These are phyloP conservation scores for Hyphopichia khmerensis DNA, from an alignment of 1,139 yeast species.

Conservation along the genomic window DNA sequence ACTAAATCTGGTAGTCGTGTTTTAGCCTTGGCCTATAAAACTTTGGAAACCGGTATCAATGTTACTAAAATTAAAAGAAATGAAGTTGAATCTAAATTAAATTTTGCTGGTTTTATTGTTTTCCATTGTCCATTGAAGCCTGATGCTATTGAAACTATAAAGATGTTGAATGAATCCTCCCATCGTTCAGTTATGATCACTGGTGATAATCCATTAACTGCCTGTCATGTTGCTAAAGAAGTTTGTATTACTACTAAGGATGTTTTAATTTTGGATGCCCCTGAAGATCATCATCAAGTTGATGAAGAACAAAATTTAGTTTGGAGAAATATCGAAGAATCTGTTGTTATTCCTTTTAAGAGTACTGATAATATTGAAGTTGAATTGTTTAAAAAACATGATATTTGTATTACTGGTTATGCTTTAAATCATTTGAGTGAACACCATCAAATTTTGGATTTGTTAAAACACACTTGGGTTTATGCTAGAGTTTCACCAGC, in stretches of 20 bases:
- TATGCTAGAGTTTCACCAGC: conserved; percentile 97
- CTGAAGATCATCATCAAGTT: conserved; percentile 61
- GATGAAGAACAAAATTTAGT: conserved; percentile 60
- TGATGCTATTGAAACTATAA: conserved; percentile 87
- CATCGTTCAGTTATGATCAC: conserved; percentile 98
- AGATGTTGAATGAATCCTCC: conserved; percentile 91
- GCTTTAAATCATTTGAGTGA: conserved; percentile 68
- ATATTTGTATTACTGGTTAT: conserved; percentile 91
- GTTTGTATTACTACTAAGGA: conserved; percentile 82
- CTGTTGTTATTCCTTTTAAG: conserved; percentile 67
- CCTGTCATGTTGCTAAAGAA: conserved; percentile 95
- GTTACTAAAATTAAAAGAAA: conserved; percentile 64
- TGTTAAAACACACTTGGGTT: conserved; percentile 91
- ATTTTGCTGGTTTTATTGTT: conserved; percentile 90
- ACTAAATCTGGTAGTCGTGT: conserved; percentile 97
- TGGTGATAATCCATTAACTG: conserved; percentile 98
- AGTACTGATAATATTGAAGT: conserved; percentile 59
- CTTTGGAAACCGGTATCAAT: conserved; percentile 52
- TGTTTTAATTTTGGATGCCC: conserved; percentile 82
- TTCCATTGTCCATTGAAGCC: conserved; percentile 96
- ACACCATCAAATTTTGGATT: conserved; percentile 65
- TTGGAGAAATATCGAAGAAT: conserved; percentile 85
- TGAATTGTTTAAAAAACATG: conserved; percentile 63
- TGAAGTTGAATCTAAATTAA: conserved; percentile 68
- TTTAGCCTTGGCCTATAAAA: conserved; percentile 85